phyloP scores from a whole-genome alignment of 805 yeast species.

The Metschnikowia gelsemii region DNA sequence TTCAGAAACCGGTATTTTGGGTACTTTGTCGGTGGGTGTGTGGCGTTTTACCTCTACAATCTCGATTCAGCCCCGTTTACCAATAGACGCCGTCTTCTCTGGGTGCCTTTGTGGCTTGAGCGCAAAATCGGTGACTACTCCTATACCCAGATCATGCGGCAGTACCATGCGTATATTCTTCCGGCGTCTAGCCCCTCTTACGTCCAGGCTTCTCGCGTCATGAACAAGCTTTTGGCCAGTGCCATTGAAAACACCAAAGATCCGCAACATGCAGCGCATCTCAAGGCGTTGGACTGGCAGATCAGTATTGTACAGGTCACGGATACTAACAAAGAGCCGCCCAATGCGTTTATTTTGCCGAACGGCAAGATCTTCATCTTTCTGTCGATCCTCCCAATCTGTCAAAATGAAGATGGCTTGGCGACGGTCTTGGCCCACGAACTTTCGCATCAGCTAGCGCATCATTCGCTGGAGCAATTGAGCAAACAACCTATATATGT shows the following conservation, averaged over 20 bases:
- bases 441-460: constrained; percentile 89
- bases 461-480: constrained; percentile 83
- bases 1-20: constrained; percentile 31
- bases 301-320: constrained; percentile 62
- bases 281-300: constrained; percentile 60
- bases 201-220: constrained; percentile 54
- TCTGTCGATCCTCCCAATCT: constrained; percentile 71
- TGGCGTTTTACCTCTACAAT: constrained; percentile 32
- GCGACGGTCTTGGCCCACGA: constrained; percentile 97
- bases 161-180: constrained; percentile 53
- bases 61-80: constrained; percentile 82
- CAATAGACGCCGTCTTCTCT: constrained; percentile 65
- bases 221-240: constrained; percentile 61
- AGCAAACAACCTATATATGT: constrained; percentile 74
- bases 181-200: constrained; percentile 65
- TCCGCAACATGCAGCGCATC: constrained; percentile 35
- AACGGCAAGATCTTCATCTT: constrained; percentile 95
- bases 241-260: constrained; percentile 42
- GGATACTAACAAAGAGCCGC: constrained; percentile 68
- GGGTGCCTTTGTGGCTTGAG: constrained; percentile 69
- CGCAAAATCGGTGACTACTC: constrained; percentile 58
- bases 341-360: constrained; percentile 95
- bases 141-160: constrained; percentile 57
- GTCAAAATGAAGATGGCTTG: constrained; percentile 81
- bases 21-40: constrained; percentile 27